These are phyloP conservation scores for Areca catechu DNA, from an alignment of 176 grass and related monocot species.

Conservation along the genomic window DNA sequence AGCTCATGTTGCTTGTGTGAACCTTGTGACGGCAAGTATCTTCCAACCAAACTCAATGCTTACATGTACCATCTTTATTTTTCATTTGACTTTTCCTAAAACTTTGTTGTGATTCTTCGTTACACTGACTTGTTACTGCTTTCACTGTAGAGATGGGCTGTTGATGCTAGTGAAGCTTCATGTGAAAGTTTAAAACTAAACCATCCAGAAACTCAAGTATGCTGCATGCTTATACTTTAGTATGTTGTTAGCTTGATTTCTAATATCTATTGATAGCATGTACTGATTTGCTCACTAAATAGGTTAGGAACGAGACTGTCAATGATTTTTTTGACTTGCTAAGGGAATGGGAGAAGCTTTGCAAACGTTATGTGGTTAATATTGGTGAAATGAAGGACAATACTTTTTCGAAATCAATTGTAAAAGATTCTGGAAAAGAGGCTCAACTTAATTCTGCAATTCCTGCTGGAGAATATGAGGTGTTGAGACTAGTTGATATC, in stretches of 20 bases:
- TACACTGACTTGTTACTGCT: conserved; percentile 23
- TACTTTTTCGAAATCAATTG: neutral
- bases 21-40: conserved; percentile 60
- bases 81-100: neutral
- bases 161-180: conserved; percentile 65
- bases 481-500: conserved; percentile 73
- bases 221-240: conserved; percentile 4
- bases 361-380: conserved; percentile 42
- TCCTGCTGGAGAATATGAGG: conserved; percentile 56
- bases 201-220: conserved; percentile 79
- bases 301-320: conserved; percentile 69
- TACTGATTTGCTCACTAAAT: conserved; percentile 21
- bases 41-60: conserved; percentile 1
- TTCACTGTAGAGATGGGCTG: conserved; percentile 64
- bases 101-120: conserved; percentile 7
- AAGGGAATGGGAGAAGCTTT: conserved; percentile 79
- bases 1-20: conserved; percentile 52
- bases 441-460: conserved; percentile 22
- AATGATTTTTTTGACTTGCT: conserved; percentile 84
- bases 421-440: conserved; percentile 33
- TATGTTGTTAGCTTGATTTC: conserved; percentile 12
- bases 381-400: conserved; percentile 13
- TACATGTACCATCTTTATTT: neutral
- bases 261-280: conserved; percentile 18
- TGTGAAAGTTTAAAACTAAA: conserved; percentile 65